Evolutionary conservation across 768 basidiomycete genomes (phyloP).

Genomic region (Suillus tomentosus): DNA sequence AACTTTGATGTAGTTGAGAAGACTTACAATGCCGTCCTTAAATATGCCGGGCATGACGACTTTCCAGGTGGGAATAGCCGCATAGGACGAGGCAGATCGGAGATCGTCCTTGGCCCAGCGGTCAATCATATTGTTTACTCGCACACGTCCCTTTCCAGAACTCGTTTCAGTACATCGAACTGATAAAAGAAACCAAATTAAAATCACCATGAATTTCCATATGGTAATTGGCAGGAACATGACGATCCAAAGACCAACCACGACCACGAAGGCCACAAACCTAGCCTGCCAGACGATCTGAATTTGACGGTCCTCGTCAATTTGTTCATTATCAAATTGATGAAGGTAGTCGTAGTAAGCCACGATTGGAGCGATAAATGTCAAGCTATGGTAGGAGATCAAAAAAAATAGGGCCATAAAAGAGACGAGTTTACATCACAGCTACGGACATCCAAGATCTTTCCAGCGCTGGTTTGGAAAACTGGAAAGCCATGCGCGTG

Average conservation of each 20-base stretch:
- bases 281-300: slow-evolving; percentile 37
- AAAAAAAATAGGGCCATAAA: neutral
- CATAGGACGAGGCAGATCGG: slow-evolving; percentile 26
- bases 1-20: slow-evolving; percentile 11
- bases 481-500: slow-evolving; percentile 37
- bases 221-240: slow-evolving; percentile 43
- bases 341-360: slow-evolving; percentile 38
- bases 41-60: slow-evolving; percentile 44
- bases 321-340: slow-evolving; percentile 10
- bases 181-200: neutral
- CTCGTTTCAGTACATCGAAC: neutral
- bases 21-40: slow-evolving; percentile 36
- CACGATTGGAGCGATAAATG: slow-evolving; percentile 41
- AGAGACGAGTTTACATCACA: slow-evolving; percentile 38
- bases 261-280: slow-evolving; percentile 37
- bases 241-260: slow-evolving; percentile 40
- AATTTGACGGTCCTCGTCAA: slow-evolving; percentile 14
- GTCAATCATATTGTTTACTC: slow-evolving; percentile 38
- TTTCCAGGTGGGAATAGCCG: slow-evolving; percentile 41
- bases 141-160: slow-evolving; percentile 41
- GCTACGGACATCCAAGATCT: slow-evolving; percentile 40
- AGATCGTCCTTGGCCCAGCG: slow-evolving; percentile 45
- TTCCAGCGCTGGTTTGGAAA: slow-evolving; percentile 48
- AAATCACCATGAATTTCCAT: slow-evolving; percentile 50
- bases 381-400: slow-evolving; percentile 31